A percentile compares a stretch with the other conserved stretches of the same genome.
Evolutionary conservation across 2,329 filamentous ascomycete species (phyloP).

Genomic region (Annulohypoxylon truncatum): DNA sequence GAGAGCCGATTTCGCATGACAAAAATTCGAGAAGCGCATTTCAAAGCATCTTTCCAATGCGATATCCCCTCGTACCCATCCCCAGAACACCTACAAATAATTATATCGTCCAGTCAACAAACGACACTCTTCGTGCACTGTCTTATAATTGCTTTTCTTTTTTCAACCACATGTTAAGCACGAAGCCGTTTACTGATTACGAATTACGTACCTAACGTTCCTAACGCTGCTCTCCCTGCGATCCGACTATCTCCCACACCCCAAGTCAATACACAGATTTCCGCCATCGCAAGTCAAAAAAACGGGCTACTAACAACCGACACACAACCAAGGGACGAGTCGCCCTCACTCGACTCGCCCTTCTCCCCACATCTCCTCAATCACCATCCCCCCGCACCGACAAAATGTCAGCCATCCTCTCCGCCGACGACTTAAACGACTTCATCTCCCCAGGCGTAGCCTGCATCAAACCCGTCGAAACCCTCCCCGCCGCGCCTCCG

Average conservation of each 20-base stretch:
- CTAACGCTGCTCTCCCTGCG: not conserved
- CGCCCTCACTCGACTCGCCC: constrained; percentile 16
- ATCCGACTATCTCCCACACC: not conserved
- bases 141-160: not conserved
- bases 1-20: constrained; percentile 39
- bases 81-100: not conserved
- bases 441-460: constrained; percentile 98
- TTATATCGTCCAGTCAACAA: not conserved
- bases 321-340: constrained; percentile 21
- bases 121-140: not conserved
- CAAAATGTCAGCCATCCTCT: constrained; percentile 95
- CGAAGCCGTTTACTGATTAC: not conserved
- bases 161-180: not conserved
- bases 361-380: not conserved
- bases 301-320: not conserved
- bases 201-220: not conserved
- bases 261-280: not conserved
- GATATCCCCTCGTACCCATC: constrained; percentile 1
- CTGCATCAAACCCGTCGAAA: constrained; percentile 97
- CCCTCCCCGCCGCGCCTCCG: constrained; percentile 74
- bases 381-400: not conserved
- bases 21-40: constrained; percentile 31
- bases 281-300: not conserved
- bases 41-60: constrained; percentile 29
- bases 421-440: constrained; percentile 96